A percentile compares a stretch with the other conserved stretches of the same genome.
Conservation (phyloP, 371 early-diverging fungal genomes). For the Phascolomyces articulosus region DNA sequence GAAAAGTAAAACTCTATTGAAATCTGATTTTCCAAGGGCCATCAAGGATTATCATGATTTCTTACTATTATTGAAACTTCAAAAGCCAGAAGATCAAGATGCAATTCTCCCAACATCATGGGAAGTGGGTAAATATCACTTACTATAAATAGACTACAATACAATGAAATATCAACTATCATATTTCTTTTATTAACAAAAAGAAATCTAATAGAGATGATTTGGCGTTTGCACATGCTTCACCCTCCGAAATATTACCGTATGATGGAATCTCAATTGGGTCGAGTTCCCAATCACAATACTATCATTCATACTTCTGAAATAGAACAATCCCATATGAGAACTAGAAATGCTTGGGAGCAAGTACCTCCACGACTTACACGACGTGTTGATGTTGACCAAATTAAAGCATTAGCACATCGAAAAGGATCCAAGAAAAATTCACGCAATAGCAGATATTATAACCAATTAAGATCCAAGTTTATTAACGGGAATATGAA, state of each 20-base stretch:
- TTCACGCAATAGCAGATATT: no score
- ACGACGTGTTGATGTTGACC: neutral
- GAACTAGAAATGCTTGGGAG: neutral
- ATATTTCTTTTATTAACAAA: neutral
- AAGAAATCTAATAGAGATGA: neutral
- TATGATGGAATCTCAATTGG: neutral
- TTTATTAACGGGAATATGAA: no score
- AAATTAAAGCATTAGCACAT: neutral
- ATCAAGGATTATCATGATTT: neutral
- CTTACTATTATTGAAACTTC: neutral
- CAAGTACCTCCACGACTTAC: neutral
- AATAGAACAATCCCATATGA: neutral
- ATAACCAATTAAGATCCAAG: no score
- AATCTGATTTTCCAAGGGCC: neutral
- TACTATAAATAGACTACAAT: no score
- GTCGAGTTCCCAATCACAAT: neutral
- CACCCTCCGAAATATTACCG: neutral
- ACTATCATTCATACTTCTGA: neutral
- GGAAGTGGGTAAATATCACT: no score
- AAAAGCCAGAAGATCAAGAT: neutral
- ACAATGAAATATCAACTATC: neutral
- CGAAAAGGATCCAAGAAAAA: no score
- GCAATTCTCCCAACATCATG: no score
- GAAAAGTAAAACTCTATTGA: neutral
- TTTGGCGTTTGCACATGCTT: conserved; percentile 1